Evolutionary conservation across 352 stramenopile genomes (phyloP), one percentile per base, ranked within the genome.

Genomic region (Phytophthora citrophthora): DNA sequence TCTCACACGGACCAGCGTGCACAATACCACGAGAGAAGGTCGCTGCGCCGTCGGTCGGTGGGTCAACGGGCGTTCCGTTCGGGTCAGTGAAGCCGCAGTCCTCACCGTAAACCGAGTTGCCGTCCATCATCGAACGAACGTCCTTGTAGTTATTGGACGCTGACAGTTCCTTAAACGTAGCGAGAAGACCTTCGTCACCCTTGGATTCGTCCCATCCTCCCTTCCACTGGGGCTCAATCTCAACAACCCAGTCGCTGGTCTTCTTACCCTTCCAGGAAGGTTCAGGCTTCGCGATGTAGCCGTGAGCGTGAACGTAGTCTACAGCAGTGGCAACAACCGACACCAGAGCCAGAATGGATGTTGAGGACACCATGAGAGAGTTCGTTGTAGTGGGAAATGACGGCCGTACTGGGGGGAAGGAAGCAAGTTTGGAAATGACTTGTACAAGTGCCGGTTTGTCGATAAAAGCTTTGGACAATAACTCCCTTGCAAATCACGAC

Each of bases 21-120:
- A 66, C 55, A 34, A 74, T 75, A 32, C 61, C 61, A 36, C 65
- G 65, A 15, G 67, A 78, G 47, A 74, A 74, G 23, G 70, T 75
- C 18, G 61, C 66, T 12, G 61, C 64, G 34, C 51, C 54, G 29
- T 71, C 57, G n/a, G 61, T 57, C 8, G 70, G 70, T 1, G 67
- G 54, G 15, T 58, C 43, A 47, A 60, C 51, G 2, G 61, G 36
- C 7, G 36, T 53, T 5, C 32, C 66, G 23, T 78, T 59, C 1
- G 67, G 61, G 41, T 74, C 39, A 13, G 70, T 72, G 54, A 54
- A 74, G 16, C 61, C 66, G n/a, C 70, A 78, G 27, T 69, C 44
- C 10, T 53, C 40, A 16, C 68, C 68, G 62, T 64, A 76, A 1
- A 70, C 27, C 2, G 57, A 41, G 32, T 76, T 57, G 32, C 54